These are phyloP conservation scores for Penicillium sp. DNA, from an alignment of 2,329 filamentous ascomycete species.

Conservation along the genomic window DNA sequence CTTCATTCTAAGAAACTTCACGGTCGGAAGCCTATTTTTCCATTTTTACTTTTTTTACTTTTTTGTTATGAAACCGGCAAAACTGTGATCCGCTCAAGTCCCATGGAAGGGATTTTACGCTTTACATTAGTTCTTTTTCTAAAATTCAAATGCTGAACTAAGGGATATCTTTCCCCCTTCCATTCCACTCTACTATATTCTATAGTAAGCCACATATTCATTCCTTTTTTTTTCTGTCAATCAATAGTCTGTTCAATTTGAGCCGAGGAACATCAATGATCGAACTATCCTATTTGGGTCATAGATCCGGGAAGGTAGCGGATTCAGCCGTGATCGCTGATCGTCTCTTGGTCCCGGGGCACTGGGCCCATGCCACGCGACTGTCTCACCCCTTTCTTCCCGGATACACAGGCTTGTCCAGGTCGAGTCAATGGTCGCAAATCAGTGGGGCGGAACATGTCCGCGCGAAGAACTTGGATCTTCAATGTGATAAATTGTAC, in stretches of 20 bases:
- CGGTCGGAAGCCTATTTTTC: neutral
- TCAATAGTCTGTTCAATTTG: slow-evolving; percentile 3
- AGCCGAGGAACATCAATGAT: neutral
- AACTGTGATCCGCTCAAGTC: neutral
- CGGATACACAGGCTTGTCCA: neutral
- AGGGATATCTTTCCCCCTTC: neutral
- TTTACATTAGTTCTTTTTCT: slow-evolving; percentile 1
- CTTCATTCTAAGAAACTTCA: neutral
- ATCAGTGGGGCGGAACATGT: slow-evolving; percentile 7
- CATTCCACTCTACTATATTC: neutral
- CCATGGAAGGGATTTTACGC: neutral
- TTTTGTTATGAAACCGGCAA: neutral
- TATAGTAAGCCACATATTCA: neutral
- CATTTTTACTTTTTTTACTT: neutral
- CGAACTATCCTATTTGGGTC: slow-evolving; percentile 8
- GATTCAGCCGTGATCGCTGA: slow-evolving; percentile 14
- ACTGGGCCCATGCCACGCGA: slow-evolving; percentile 12
- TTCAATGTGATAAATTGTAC: neutral
- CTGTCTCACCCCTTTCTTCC: slow-evolving; percentile 11
- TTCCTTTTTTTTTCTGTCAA: neutral
- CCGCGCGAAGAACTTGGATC: slow-evolving; percentile 4
- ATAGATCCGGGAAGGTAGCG: slow-evolving; percentile 12
- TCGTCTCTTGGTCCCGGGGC: slow-evolving; percentile 8
- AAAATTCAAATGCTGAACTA: neutral
- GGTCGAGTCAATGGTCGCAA: slow-evolving; percentile 1